phyloP scores from a whole-genome alignment of 2,329 filamentous ascomycete species.

The Dactylellina haptotyla region DNA sequence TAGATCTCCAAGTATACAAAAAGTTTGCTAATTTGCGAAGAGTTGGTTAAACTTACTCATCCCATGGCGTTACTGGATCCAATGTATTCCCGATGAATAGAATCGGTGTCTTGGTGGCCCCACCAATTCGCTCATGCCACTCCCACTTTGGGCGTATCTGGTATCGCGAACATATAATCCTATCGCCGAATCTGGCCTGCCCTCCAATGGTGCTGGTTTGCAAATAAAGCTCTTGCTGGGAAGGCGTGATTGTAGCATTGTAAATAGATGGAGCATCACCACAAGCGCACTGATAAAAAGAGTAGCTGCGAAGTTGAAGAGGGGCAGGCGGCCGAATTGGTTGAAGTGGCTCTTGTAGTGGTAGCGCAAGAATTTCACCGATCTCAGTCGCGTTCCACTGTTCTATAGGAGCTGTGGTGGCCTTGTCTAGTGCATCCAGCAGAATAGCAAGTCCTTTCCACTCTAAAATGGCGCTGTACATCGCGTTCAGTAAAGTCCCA shows the following conservation, averaged over 20 bases:
- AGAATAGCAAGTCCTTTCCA: slow-evolving; percentile 19
- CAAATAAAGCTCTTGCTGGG: neutral
- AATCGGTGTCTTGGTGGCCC: slow-evolving; percentile 29
- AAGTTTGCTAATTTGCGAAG: too few species aligned
- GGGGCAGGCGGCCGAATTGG: slow-evolving; percentile 3
- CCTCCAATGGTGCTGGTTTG: slow-evolving; percentile 1
- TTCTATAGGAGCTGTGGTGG: neutral
- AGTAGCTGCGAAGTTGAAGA: slow-evolving; percentile 15
- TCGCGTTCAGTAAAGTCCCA: slow-evolving; percentile 5
- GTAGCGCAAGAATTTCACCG: slow-evolving; percentile 1
- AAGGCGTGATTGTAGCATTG: slow-evolving; percentile 10
- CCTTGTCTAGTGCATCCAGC: slow-evolving; percentile 13
- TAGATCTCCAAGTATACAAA: neutral
- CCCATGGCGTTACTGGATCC: slow-evolving; percentile 41
- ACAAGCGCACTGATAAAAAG: slow-evolving; percentile 36
- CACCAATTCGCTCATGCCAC: slow-evolving; percentile 31
- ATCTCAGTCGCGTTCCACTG: slow-evolving; percentile 28
- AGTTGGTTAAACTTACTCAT: slow-evolving; percentile 27
- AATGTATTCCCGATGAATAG: slow-evolving; percentile 40
- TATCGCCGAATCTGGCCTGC: slow-evolving; percentile 6
- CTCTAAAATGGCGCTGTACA: slow-evolving; percentile 8
- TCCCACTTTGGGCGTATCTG: slow-evolving; percentile 33
- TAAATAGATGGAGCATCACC: slow-evolving; percentile 27
- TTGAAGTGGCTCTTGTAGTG: neutral
- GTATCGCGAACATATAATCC: slow-evolving; percentile 18